A percentile compares a stretch with the other conserved stretches of the same genome.
Conservation (phyloP, 2,329 filamentous ascomycete species). For the Pseudonectria foliicola region DNA sequence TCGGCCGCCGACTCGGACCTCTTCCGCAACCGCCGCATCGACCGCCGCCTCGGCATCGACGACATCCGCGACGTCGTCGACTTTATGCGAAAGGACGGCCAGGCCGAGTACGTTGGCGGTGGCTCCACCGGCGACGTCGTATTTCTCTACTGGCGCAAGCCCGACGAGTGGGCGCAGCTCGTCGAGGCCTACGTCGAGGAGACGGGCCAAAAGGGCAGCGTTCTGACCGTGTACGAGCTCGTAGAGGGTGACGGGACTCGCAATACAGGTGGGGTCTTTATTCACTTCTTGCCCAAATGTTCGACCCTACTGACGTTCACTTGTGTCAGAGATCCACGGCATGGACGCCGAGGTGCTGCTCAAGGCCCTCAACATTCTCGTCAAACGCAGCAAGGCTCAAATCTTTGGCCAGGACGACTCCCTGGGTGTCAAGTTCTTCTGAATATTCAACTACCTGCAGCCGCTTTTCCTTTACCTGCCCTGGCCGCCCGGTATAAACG, state of each 20-base stretch:
- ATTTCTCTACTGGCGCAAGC: constrained; percentile 78
- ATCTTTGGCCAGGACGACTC: constrained; percentile 86
- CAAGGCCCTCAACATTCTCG: constrained; percentile 71
- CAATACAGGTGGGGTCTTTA: constrained; percentile 49
- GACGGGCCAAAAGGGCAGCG: constrained; percentile 80
- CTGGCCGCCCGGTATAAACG: no score
- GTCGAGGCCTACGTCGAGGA: constrained; percentile 78
- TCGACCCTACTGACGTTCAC: constrained; percentile 6
- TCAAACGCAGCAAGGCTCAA: constrained; percentile 87
- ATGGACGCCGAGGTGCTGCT: constrained; percentile 78
- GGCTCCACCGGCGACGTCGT: constrained; percentile 38
- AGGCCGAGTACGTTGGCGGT: constrained; percentile 57
- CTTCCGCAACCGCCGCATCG: constrained; percentile 51
- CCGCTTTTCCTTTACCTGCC: no score
- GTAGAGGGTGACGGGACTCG: constrained; percentile 75
- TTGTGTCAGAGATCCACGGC: constrained; percentile 78
- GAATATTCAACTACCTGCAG: no score
- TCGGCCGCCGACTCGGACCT: constrained; percentile 46
- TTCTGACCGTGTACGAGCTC: constrained; percentile 90
- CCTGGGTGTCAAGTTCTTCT: constrained; percentile 95
- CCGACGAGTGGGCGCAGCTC: constrained; percentile 81
- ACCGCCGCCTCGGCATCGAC: constrained; percentile 40
- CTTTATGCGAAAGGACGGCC: constrained; percentile 50
- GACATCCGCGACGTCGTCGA: constrained; percentile 54
- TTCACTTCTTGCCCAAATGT: background rate